Base-by-base conservation (phyloP, 148 eudicot species). In the Agrostemma githago region DNA sequence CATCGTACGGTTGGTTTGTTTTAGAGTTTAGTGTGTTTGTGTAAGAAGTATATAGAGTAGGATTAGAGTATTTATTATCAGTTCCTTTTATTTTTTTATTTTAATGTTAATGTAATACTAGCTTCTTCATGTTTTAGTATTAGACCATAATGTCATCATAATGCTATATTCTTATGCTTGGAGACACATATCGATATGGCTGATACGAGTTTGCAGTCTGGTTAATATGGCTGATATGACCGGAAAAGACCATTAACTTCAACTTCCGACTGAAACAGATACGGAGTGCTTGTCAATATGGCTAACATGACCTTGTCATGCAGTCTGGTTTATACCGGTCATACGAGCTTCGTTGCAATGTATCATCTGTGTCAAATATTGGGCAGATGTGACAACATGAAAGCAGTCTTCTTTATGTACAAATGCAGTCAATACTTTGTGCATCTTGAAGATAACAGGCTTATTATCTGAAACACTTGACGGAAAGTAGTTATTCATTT, bases 21-120 rank as follows among this genome's bases (percentile, higher is more conserved):
- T 80, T 66, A 72, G 54, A 40, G 40, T 76, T 75, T 66, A 76
- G 69, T 70, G 41, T 76, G 74, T 72, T 76, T 54, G 58, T 40
- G 77, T 73, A 43, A 77, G 70, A 68, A 57, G 79, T 80, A 80
- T 68, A 76, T 76, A 77, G 74, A 68, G 79, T 80, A 76, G 80
- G 83, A 72, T 75, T 80, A 76, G 61, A 53, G 61, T 11, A 8
- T 34, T 9, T 21, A 2, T 60, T 42, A 66, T 75, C 51, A 74
- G 78, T 72, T 76, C 59, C 10, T 69, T 44, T 68, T 3, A 59
- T 74, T 70, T 17, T 51, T 20, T 8, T 60, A 64, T 70, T 10
- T 76, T 66, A 16, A 68, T 66, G 72, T 76, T 66, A 43, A 37
- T 57, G 64, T 71, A 71, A 79, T 62, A 26, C 34, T 26, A 74